phyloP scores from a whole-genome alignment of 78 protist species.

The Monosiga brevicollis region DNA sequence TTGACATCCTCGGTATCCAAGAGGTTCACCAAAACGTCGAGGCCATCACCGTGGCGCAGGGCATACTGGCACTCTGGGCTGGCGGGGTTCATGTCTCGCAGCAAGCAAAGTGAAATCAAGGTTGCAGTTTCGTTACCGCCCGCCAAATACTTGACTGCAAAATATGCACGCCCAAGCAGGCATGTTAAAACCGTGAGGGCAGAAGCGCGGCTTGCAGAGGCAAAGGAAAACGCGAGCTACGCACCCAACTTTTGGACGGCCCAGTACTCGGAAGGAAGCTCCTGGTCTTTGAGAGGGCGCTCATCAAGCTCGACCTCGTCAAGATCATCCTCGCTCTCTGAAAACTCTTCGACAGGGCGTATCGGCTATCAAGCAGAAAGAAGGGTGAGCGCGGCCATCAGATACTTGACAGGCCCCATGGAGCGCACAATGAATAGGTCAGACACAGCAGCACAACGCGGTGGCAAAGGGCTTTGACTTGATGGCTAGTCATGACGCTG shows the following conservation, averaged over 20 bases:
- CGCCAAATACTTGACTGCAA: too few species aligned
- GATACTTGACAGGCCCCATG: too few species aligned
- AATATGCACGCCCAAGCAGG: too few species aligned
- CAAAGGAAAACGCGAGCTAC: too few species aligned
- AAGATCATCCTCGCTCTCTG: not conserved
- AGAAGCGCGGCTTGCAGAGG: too few species aligned
- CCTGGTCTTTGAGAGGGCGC: not conserved
- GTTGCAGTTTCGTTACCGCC: slow-evolving; percentile 3
- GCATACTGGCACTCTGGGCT: not conserved
- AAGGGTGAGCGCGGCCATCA: too few species aligned
- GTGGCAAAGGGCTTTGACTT: too few species aligned
- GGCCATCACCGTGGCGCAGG: slow-evolving; percentile 1
- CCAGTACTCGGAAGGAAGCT: slow-evolving; percentile 10
- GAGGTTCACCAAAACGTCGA: slow-evolving; percentile 4
- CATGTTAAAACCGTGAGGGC: too few species aligned
- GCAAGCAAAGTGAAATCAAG: not conserved
- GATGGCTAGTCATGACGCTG: too few species aligned
- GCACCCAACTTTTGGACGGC: not conserved
- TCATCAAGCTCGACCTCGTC: not conserved
- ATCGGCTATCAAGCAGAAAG: too few species aligned
- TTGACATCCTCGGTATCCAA: not conserved
- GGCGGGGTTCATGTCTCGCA: not conserved
- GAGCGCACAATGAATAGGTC: too few species aligned
- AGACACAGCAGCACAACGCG: too few species aligned
- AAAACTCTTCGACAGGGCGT: not conserved